Evolutionary conservation across 345 rosid genomes (phyloP).

Genomic region (Zanthoxylum bungeanum): DNA sequence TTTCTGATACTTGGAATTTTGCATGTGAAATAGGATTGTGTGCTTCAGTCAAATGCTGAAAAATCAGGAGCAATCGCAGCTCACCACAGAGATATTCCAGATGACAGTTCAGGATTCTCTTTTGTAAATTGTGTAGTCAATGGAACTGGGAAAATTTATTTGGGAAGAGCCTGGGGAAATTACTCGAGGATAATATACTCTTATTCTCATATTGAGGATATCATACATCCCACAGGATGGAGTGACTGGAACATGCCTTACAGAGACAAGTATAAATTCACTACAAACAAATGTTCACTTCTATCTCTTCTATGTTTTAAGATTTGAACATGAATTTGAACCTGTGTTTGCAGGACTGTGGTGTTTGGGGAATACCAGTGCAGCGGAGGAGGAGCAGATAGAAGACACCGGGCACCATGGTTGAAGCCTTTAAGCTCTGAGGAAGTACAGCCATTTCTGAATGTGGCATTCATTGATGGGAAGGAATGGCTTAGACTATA

Average conservation of each 20-base stretch:
- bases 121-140: slow-evolving; percentile 65
- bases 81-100: slow-evolving; percentile 65
- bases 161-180: slow-evolving; percentile 97
- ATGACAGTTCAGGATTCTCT: slow-evolving; percentile 76
- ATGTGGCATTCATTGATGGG: slow-evolving; percentile 61
- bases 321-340: background rate
- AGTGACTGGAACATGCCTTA: slow-evolving; percentile 64
- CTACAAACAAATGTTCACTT: background rate
- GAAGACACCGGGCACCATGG: slow-evolving; percentile 64
- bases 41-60: slow-evolving; percentile 63
- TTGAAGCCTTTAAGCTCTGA: slow-evolving; percentile 41
- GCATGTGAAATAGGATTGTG: slow-evolving; percentile 48
- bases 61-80: slow-evolving; percentile 76
- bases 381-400: slow-evolving; percentile 79
- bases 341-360: slow-evolving; percentile 48
- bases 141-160: slow-evolving; percentile 68
- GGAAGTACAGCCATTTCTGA: slow-evolving; percentile 58
- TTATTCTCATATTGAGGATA: slow-evolving; percentile 54
- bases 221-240: slow-evolving; percentile 78
- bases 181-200: slow-evolving; percentile 73
- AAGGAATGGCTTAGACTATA: slow-evolving; percentile 74
- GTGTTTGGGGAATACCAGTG: slow-evolving; percentile 77
- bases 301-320: background rate
- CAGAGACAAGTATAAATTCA: slow-evolving; percentile 50
- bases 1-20: background rate